These are phyloP conservation scores for Pseudonectria buxi DNA, from an alignment of 2,329 filamentous ascomycete species.

Conservation along the genomic window DNA sequence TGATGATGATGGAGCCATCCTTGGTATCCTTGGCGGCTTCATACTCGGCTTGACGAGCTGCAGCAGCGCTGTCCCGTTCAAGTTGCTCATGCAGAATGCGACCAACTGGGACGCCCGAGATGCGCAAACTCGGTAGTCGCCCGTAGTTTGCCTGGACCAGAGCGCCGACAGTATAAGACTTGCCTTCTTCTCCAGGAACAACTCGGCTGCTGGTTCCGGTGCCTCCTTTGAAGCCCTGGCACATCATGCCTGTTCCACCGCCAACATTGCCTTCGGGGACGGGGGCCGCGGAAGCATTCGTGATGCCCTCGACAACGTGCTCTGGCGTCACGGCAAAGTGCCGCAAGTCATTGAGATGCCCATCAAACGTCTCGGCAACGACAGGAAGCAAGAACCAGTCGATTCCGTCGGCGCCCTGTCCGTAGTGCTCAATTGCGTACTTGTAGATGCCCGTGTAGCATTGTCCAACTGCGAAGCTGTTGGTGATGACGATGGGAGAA, in stretches of 20 bases:
- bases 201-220: slow-evolving; percentile 54
- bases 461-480: slow-evolving; percentile 33
- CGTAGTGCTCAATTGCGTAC: slow-evolving; percentile 41
- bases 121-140: slow-evolving; percentile 44
- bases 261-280: slow-evolving; percentile 55
- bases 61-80: slow-evolving; percentile 17
- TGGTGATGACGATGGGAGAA: slow-evolving; percentile 55
- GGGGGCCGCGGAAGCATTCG: slow-evolving; percentile 37
- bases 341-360: slow-evolving; percentile 49
- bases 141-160: slow-evolving; percentile 60
- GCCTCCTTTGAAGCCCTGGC: slow-evolving; percentile 58
- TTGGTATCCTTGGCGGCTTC: slow-evolving; percentile 40
- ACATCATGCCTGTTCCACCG: slow-evolving; percentile 58
- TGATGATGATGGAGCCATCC: slow-evolving; percentile 55
- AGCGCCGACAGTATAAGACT: slow-evolving; percentile 48
- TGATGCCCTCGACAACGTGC: slow-evolving; percentile 46
- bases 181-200: slow-evolving; percentile 9
- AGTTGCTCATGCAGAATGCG: slow-evolving; percentile 42
- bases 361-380: slow-evolving; percentile 56
- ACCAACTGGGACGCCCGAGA: slow-evolving; percentile 54
- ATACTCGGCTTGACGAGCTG: slow-evolving; percentile 7
- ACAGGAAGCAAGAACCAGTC: slow-evolving; percentile 51
- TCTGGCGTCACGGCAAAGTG: slow-evolving; percentile 45
- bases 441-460: slow-evolving; percentile 50
- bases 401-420: slow-evolving; percentile 30